Evolutionary conservation across 78 protist genomes (phyloP).

Genomic region (Bigelowiella natans): DNA sequence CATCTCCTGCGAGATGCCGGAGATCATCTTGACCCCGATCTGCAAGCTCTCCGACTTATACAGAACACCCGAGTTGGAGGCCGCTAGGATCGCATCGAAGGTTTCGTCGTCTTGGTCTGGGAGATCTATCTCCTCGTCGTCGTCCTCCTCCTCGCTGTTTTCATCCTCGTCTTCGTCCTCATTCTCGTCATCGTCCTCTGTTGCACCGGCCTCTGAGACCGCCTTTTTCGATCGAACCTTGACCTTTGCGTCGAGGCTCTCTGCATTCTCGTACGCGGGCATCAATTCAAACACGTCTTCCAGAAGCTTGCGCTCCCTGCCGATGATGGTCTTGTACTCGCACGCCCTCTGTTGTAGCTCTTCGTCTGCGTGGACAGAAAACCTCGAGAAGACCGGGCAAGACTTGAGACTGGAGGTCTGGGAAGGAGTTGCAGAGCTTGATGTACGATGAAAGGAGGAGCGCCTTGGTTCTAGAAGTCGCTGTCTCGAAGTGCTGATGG

Average conservation of each 20-base stretch:
- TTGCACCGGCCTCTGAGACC: too few species aligned
- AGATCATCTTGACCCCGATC: not conserved
- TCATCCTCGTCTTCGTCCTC: not conserved
- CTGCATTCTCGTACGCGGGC: not conserved
- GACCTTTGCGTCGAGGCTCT: not conserved
- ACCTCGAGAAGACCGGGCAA: not conserved
- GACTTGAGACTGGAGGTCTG: not conserved
- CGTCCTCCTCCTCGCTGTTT: not conserved
- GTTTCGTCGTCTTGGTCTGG: not conserved
- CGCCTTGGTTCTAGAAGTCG: not conserved
- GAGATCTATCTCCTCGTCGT: not conserved
- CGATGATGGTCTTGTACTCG: not conserved
- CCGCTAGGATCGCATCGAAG: too few species aligned
- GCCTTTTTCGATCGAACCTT: not conserved
- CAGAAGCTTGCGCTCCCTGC: not conserved
- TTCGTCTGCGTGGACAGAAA: not conserved
- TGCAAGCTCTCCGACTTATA: not conserved
- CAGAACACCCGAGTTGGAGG: too few species aligned
- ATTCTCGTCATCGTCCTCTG: not conserved
- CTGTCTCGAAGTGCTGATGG: not conserved
- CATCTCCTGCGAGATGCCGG: not conserved
- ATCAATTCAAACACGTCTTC: not conserved
- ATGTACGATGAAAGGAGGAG: not conserved
- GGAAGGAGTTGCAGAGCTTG: not conserved
- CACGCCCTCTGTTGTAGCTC: not conserved